Evolutionary conservation across 1,284 basidiomycete genomes (phyloP), one percentile per base, ranked within the genome.

Genomic region (Ceratobasidium sp.): DNA sequence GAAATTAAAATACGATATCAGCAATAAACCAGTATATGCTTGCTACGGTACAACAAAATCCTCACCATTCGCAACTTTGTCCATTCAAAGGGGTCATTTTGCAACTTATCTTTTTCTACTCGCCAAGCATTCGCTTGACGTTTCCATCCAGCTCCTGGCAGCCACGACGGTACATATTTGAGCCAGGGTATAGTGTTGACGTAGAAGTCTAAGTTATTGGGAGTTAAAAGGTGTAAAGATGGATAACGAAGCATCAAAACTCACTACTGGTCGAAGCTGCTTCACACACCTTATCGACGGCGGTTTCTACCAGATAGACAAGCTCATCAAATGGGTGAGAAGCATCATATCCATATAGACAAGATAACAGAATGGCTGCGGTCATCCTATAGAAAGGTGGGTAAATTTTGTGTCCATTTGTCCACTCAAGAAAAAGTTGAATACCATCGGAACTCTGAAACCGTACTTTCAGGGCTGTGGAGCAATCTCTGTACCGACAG

Each of bases 121-220:
- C 61, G 59, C 73, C 65, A 79, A 23, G 12, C 23, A 23, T 64
- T 54, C 1, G 73, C 78, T 13, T 77, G 59, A 20, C 66, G 73
- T 44, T 79, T 79, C 65, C 68, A 79, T 56, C 61, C 48, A 6
- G 78, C 67, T 17, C 78, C 78, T 10, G 78, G 78, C n/a, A 77
- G 52, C 78, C 78, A 79, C 26, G 44, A 28, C 0, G 78, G 78
- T 20, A 79, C 28, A 20, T 77, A 70, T 33, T 77, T 64, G 7
- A 79, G 23, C 57, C 56, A 73, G 2, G 70, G 57, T 33, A 73
- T 46, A 20, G 57, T 48, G 17, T 73, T 73, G 5, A 73, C 70
- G 40, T 56, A 71, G 69, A 71, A 71, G 42, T 71, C 69, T 71
- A 28, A 28, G 42, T 42, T 17, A 42, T 17, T 4, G 33, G 33